A percentile compares a stretch with the other conserved stretches of the same genome.
These are phyloP conservation scores for Globisporangium ultimum DNA, from an alignment of 352 stramenopile species.

Conservation along the genomic window DNA sequence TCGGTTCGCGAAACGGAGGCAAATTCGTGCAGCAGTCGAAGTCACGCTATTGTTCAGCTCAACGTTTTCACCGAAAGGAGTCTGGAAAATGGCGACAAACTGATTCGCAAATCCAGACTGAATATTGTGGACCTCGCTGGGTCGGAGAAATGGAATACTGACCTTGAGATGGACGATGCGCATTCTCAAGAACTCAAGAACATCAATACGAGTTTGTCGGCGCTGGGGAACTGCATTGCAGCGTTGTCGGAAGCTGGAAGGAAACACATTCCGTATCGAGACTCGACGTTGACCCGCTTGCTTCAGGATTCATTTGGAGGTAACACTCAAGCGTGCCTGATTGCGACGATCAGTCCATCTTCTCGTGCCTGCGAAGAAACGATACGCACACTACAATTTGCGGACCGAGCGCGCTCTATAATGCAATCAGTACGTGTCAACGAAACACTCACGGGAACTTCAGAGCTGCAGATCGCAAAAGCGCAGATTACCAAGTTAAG, in stretches of 20 bases:
- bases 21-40: constrained; percentile 87
- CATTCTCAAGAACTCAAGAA: constrained; percentile 82
- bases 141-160: constrained; percentile 84
- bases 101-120: constrained; percentile 45
- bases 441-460: constrained; percentile 39
- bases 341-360: constrained; percentile 61
- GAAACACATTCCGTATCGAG: constrained; percentile 90
- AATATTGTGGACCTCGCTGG: constrained; percentile 82
- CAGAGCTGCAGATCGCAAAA: constrained; percentile 56
- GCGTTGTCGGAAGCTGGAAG: constrained; percentile 71
- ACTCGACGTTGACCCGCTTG: constrained; percentile 86
- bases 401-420: constrained; percentile 63
- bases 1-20: constrained; percentile 80
- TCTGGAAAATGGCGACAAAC: constrained; percentile 28
- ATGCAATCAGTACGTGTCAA: constrained; percentile 77
- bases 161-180: constrained; percentile 62
- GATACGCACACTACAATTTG: constrained; percentile 76
- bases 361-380: constrained; percentile 54
- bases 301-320: constrained; percentile 83
- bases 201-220: constrained; percentile 91
- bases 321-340: constrained; percentile 68
- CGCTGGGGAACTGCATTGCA: constrained; percentile 90
- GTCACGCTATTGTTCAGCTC: constrained; percentile 91
- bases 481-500: constrained; percentile 55
- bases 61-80: constrained; percentile 48